These are phyloP conservation scores for Radiomyces spectabilis DNA, from an alignment of 192 early-diverging fungal genomes.

Conservation along the genomic window DNA sequence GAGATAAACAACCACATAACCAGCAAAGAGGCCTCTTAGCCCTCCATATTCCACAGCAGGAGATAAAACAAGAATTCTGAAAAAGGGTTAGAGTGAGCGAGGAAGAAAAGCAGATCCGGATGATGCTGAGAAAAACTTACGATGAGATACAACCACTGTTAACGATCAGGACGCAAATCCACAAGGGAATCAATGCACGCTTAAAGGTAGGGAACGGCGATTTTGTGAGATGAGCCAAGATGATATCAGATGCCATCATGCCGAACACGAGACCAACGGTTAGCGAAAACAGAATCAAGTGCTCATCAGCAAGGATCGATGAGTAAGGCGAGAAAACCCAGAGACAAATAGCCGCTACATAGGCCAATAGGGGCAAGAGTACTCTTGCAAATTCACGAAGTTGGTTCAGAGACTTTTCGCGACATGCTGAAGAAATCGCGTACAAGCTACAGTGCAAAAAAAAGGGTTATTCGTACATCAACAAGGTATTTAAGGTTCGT, in stretches of 20 bases:
- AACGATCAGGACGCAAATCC: too few species aligned
- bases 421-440: conserved; percentile 35
- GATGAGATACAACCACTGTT: too few species aligned
- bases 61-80: too few species aligned
- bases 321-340: conserved; percentile 66
- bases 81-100: not conserved
- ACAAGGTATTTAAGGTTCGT: too few species aligned
- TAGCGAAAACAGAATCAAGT: conserved; percentile 66
- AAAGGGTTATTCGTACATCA: conserved; percentile 44
- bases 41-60: conserved; percentile 53
- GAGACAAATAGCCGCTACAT: conserved; percentile 52
- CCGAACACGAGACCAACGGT: conserved; percentile 74
- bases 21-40: conserved; percentile 58
- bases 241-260: conserved; percentile 84
- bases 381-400: conserved; percentile 37
- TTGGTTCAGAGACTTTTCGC: conserved; percentile 46
- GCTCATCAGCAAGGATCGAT: conserved; percentile 53
- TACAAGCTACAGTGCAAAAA: conserved; percentile 30
- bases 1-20: conserved; percentile 63
- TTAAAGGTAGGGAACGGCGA: conserved; percentile 77
- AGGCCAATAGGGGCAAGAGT: conserved; percentile 52
- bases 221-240: conserved; percentile 84
- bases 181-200: conserved; percentile 65
- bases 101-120: not conserved
- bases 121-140: too few species aligned